These are phyloP conservation scores for Histomonas meleagridis DNA, from an alignment of 208 protist genomes.

Conservation along the genomic window DNA sequence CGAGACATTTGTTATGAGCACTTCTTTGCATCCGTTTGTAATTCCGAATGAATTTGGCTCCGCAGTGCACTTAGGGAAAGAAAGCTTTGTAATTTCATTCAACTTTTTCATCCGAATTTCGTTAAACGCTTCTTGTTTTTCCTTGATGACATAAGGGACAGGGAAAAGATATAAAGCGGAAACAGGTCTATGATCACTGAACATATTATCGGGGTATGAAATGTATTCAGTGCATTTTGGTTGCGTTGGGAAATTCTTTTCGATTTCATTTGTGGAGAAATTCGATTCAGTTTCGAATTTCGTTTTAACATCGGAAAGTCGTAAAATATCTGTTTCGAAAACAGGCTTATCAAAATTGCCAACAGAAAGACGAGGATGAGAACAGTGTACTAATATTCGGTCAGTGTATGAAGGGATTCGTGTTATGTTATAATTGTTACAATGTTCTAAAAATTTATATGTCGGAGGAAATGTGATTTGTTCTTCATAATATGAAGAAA, in stretches of 20 bases:
- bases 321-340: constrained; percentile 27
- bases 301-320: not conserved
- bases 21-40: no score
- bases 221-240: not conserved
- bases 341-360: not conserved
- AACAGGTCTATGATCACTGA: constrained; percentile 16
- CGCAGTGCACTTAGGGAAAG: no score
- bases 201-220: not conserved
- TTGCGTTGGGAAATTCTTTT: not conserved
- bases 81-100: no score
- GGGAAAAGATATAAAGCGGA: not conserved
- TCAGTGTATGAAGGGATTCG: constrained; percentile 46
- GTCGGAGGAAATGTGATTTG: constrained; percentile 46
- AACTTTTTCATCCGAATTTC: no score
- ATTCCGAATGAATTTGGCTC: no score
- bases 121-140: not conserved
- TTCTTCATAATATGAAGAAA: constrained; percentile 45
- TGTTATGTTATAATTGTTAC: constrained; percentile 38
- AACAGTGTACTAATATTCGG: constrained; percentile 18
- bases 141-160: not conserved
- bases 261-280: not conserved
- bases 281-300: not conserved
- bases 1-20: no score
- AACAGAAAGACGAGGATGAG: not conserved
- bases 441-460: constrained; percentile 48